Conservation (phyloP, 2,329 filamentous ascomycete species). For the Diplodia sapinea region DNA sequence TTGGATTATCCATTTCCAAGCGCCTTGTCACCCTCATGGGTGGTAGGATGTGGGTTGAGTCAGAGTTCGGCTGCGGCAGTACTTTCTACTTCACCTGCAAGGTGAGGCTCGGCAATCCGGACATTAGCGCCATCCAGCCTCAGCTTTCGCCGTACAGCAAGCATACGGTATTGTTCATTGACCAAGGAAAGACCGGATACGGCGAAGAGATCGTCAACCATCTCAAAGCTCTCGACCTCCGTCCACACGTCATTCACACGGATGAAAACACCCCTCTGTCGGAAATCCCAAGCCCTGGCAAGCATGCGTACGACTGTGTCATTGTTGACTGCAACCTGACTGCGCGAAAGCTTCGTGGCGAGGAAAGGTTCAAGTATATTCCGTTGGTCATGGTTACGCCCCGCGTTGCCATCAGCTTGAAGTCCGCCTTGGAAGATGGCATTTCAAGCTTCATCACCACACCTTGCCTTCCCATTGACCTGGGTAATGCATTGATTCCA, state of each 20-base stretch:
- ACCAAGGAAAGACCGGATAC: slow-evolving; percentile 82
- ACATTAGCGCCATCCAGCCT: slow-evolving; percentile 77
- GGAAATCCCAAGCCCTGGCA: slow-evolving; percentile 38
- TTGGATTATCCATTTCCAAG: slow-evolving; percentile 94
- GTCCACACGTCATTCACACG: slow-evolving; percentile 84
- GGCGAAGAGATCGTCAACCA: slow-evolving; percentile 78
- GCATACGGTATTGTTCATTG: slow-evolving; percentile 92
- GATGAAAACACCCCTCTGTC: slow-evolving; percentile 67
- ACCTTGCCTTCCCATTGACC: slow-evolving; percentile 89
- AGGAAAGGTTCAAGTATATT: slow-evolving; percentile 97
- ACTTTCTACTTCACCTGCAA: slow-evolving; percentile 96
- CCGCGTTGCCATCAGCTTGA: slow-evolving; percentile 86
- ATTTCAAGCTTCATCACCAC: slow-evolving; percentile 99
- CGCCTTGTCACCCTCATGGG: slow-evolving; percentile 95
- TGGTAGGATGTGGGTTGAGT: slow-evolving; percentile 94
- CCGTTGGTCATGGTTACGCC: slow-evolving; percentile 92
- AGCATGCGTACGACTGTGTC: slow-evolving; percentile 86
- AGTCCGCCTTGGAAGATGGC: slow-evolving; percentile 90
- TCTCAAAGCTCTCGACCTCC: slow-evolving; percentile 77
- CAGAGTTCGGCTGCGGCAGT: slow-evolving; percentile 87
- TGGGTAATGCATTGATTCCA: slow-evolving; percentile 95
- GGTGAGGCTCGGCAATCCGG: slow-evolving; percentile 81
- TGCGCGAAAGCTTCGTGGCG: slow-evolving; percentile 80
- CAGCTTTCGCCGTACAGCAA: slow-evolving; percentile 89
- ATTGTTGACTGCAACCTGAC: slow-evolving; percentile 93